Evolutionary conservation across 164 flowering plant genomes (phyloP).

Genomic region (Protea cynaroides): DNA sequence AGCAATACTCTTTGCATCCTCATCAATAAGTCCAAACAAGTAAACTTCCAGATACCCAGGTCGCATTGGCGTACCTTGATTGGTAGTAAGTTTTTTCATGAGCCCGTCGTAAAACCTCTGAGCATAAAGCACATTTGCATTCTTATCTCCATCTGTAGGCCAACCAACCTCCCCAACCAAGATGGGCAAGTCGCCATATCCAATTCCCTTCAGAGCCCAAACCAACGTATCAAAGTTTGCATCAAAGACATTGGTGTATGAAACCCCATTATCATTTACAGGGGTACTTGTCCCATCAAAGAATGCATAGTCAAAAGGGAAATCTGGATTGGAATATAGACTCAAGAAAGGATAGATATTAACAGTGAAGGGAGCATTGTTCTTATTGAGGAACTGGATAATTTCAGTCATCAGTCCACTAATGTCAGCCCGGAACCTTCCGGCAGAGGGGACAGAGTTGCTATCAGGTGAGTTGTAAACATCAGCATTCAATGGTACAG

Average conservation of each 20-base stretch:
- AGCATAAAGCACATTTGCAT: constrained; percentile 29
- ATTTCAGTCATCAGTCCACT: constrained; percentile 29
- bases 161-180: constrained; percentile 52
- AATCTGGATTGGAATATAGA: constrained; percentile 26
- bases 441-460: constrained; percentile 41
- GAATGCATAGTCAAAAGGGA: constrained; percentile 46
- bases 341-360: constrained; percentile 46
- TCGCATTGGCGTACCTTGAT: constrained; percentile 40
- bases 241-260: constrained; percentile 39
- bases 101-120: constrained; percentile 36
- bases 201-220: constrained; percentile 25
- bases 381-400: constrained; percentile 31
- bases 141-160: constrained; percentile 48
- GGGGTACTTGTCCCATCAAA: constrained; percentile 35
- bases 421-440: constrained; percentile 38
- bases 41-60: constrained; percentile 33
- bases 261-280: constrained; percentile 19
- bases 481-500: constrained; percentile 51
- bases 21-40: constrained; percentile 42
- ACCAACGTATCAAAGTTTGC: constrained; percentile 47
- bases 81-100: constrained; percentile 19
- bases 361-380: constrained; percentile 40
- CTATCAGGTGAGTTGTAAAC: constrained; percentile 32
- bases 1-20: constrained; percentile 42
- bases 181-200: constrained; percentile 32